Conservation (phyloP, 805 yeast species). For the Candida khao-thaluensis region DNA sequence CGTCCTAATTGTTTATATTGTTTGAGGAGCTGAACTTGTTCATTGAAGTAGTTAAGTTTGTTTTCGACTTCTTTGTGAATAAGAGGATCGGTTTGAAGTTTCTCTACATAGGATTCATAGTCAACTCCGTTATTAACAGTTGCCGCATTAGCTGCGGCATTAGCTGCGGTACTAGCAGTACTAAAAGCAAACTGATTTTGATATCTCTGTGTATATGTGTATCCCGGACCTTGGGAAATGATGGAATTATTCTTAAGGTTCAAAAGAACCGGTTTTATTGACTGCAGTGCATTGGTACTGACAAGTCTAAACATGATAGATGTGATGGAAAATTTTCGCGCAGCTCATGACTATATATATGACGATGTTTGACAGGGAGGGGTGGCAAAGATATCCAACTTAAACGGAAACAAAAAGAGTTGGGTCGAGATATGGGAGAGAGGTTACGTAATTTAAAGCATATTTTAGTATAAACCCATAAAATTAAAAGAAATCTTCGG, state of each 20-base stretch:
- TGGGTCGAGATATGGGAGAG: too few species aligned
- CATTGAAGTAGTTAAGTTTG: constrained; percentile 29
- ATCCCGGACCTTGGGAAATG: neutral
- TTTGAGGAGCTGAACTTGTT: constrained; percentile 24
- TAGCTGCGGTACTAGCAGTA: neutral
- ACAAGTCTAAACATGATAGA: constrained; percentile 37
- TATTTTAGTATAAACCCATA: too few species aligned
- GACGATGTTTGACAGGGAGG: too few species aligned
- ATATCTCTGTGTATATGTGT: constrained; percentile 16
- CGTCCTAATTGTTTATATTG: constrained; percentile 16
- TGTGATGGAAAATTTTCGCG: constrained; percentile 3
- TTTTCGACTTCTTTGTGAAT: constrained; percentile 21
- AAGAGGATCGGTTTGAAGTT: constrained; percentile 24
- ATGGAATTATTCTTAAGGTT: constrained; percentile 33
- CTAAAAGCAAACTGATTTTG: constrained; percentile 2
- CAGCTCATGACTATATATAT: constrained; percentile 5
- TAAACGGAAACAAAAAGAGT: too few species aligned
- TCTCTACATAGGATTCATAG: constrained; percentile 19
- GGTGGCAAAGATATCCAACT: too few species aligned
- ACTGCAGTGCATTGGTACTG: constrained; percentile 34
- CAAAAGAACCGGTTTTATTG: constrained; percentile 36
- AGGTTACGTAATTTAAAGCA: too few species aligned
- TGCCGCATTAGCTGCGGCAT: neutral
- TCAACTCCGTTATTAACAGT: neutral
- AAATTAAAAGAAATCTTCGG: too few species aligned